A percentile compares a stretch with the other conserved stretches of the same genome.
phyloP scores from a whole-genome alignment of 768 basidiomycete species.

The Dioszegia hungarica region DNA sequence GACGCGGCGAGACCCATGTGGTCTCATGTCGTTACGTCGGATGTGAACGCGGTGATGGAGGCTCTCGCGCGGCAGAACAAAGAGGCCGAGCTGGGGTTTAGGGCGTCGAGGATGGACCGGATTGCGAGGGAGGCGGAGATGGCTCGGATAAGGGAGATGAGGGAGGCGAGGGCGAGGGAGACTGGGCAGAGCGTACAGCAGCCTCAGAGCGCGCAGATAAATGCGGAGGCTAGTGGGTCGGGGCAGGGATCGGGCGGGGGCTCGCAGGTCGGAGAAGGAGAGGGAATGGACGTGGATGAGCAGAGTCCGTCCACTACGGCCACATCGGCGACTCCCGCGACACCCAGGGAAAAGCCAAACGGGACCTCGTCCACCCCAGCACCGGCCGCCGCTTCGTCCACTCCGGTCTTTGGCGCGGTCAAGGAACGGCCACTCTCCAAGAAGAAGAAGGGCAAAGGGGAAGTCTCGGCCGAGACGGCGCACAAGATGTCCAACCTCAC shows the following conservation, averaged over 20 bases:
- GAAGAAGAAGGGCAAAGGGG: constrained; percentile 19
- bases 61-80: constrained; percentile 19
- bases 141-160: constrained; percentile 11
- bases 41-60: constrained; percentile 22
- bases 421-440: constrained; percentile 8
- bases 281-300: constrained; percentile 1
- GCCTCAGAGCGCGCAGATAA: no score
- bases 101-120: constrained; percentile 26
- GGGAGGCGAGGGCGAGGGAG: constrained; percentile 7
- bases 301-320: background rate
- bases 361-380: no score
- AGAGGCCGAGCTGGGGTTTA: constrained; percentile 26
- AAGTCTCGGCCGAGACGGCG: constrained; percentile 30
- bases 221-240: no score
- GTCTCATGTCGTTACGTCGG: constrained; percentile 17
- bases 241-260: no score
- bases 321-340: background rate
- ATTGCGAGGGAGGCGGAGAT: constrained; percentile 23
- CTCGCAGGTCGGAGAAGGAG: no score
- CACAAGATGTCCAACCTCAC: constrained; percentile 37
- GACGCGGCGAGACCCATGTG: constrained; percentile 21
- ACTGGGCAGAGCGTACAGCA: background rate
- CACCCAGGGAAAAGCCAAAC: background rate
- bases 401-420: constrained; percentile 31
- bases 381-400: background rate